Conservation (phyloP, 1,284 basidiomycete species). For the Athelia psychrophila region DNA sequence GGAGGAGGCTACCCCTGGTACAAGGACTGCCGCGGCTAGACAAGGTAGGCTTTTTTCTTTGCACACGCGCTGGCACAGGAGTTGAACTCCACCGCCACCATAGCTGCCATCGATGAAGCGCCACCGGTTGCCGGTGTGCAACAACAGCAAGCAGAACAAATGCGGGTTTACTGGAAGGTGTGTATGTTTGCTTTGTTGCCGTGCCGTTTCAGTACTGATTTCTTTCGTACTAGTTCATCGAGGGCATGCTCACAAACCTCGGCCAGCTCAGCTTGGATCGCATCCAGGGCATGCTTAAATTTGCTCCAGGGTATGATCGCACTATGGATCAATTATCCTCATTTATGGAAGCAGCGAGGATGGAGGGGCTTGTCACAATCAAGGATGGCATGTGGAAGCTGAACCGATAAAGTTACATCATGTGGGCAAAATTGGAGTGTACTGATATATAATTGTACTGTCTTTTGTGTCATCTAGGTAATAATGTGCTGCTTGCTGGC, state of each 20-base stretch:
- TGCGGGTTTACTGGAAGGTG: constrained; percentile 86
- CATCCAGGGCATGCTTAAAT: constrained; percentile 81
- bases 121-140: constrained; percentile 56
- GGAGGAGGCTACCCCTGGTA: constrained; percentile 34
- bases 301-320: constrained; percentile 77
- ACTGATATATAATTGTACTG: no score
- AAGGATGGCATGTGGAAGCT: constrained; percentile 77
- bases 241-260: constrained; percentile 84
- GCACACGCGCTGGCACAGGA: not conserved
- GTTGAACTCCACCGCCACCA: not conserved
- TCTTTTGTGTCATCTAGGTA: no score
- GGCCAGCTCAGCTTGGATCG: constrained; percentile 69
- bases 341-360: constrained; percentile 77
- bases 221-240: constrained; percentile 56
- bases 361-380: constrained; percentile 71
- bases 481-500: no score
- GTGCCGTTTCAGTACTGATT: constrained; percentile 10
- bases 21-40: constrained; percentile 21
- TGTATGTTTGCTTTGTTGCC: constrained; percentile 12
- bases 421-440: no score
- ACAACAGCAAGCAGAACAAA: constrained; percentile 79
- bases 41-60: constrained; percentile 27
- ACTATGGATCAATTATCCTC: constrained; percentile 70
- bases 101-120: constrained; percentile 40
- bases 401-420: not conserved